phyloP scores from a whole-genome alignment of 75 land plant species.

The Chamaecyparis obtusa region DNA sequence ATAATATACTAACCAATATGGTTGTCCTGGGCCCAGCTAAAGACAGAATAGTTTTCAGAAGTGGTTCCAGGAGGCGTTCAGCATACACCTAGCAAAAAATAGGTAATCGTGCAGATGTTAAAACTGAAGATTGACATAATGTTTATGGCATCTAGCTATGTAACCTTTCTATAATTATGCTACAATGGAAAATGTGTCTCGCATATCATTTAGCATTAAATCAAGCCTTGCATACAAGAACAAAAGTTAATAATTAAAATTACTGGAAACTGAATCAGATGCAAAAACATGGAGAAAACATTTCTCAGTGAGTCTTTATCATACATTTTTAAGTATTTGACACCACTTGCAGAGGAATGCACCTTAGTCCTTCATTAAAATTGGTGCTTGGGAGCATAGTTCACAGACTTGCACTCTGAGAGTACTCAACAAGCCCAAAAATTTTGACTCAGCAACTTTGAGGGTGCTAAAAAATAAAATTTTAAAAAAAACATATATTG shows the following conservation, averaged over 20 bases:
- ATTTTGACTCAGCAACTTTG: no score
- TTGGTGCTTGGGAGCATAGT: no score
- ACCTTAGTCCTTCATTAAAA: neutral
- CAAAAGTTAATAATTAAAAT: neutral
- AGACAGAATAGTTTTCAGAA: constrained; percentile 66
- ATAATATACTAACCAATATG: constrained; percentile 48
- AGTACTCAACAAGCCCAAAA: no score
- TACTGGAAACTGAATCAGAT: neutral
- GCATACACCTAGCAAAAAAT: constrained; percentile 67
- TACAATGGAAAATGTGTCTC: neutral
- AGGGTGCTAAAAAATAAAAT: no score
- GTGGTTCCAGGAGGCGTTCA: constrained; percentile 85
- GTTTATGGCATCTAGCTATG: neutral
- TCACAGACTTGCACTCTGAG: no score
- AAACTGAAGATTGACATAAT: neutral
- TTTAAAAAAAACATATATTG: no score
- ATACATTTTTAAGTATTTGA: neutral
- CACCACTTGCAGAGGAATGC: neutral
- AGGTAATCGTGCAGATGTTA: constrained; percentile 2
- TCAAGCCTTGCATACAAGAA: neutral
- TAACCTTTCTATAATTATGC: neutral
- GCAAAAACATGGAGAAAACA: neutral
- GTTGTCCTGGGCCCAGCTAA: constrained; percentile 92
- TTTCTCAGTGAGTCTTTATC: neutral
- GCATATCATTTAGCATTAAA: neutral